Percentiles rank a stretch among this genome's conserved stretches.
Conservation (phyloP, 768 basidiomycete genomes). For the Boletus rubroflammeus region DNA sequence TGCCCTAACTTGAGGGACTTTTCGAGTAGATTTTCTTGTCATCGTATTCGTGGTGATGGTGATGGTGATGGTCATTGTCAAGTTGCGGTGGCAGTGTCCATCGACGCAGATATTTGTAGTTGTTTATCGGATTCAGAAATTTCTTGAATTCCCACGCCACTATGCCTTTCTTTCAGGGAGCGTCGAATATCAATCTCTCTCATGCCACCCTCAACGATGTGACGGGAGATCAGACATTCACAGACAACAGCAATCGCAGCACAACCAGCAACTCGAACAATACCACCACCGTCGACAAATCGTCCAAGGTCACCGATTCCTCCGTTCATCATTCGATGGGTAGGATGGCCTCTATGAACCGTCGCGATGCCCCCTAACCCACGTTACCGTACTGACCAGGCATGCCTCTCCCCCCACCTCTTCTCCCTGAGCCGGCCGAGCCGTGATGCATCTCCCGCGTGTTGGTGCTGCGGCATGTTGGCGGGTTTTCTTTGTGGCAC, state of each 20-base stretch:
- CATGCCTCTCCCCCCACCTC: neutral
- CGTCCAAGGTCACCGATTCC: constrained; percentile 16
- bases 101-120: neutral
- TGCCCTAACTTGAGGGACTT: constrained; percentile 26
- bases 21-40: constrained; percentile 21
- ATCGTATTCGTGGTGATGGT: constrained; percentile 10
- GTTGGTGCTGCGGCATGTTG: neutral
- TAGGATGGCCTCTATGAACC: neutral
- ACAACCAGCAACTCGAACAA: constrained; percentile 16
- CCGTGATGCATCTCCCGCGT: neutral
- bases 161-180: constrained; percentile 28
- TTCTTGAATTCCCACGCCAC: no score
- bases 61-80: constrained; percentile 4
- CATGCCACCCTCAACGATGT: constrained; percentile 22
- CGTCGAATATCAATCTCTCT: constrained; percentile 12
- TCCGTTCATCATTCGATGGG: constrained; percentile 26
- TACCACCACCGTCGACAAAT: constrained; percentile 13
- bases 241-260: constrained; percentile 19
- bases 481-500: neutral
- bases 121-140: no score
- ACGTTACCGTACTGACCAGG: neutral
- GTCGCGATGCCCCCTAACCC: neutral
- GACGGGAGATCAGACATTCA: constrained; percentile 15
- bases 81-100: neutral
- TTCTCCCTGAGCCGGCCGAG: neutral